phyloP scores from a whole-genome alignment of 1,139 yeast species.

The Diutina scorzettiae region DNA sequence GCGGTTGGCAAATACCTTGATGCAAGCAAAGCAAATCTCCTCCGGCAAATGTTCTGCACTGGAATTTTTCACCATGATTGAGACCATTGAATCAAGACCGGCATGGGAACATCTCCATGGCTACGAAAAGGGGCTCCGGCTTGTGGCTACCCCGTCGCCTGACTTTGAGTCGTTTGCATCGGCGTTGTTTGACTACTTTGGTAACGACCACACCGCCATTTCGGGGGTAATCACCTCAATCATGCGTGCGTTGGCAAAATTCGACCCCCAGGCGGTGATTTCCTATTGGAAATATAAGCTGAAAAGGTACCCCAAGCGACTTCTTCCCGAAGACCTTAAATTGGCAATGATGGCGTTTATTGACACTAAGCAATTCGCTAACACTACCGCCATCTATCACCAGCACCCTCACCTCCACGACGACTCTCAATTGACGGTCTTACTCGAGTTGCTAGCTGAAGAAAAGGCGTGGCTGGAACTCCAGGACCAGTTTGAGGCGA shows the following conservation, averaged over 20 bases:
- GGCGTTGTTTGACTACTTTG: background rate
- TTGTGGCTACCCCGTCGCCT: background rate
- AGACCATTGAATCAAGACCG: background rate
- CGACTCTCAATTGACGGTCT: conserved; percentile 31
- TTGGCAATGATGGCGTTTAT: conserved; percentile 9
- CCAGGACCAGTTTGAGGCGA: conserved; percentile 49
- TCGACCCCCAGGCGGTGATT: background rate
- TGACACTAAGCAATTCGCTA: conserved; percentile 7
- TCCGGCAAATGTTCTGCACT: no score
- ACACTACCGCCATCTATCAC: conserved; percentile 6
- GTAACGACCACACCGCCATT: background rate
- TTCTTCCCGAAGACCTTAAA: conserved; percentile 7
- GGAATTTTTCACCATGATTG: background rate
- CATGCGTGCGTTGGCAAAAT: background rate
- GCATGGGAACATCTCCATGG: background rate
- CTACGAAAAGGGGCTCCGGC: background rate
- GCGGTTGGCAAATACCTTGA: background rate
- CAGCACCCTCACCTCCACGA: conserved; percentile 10
- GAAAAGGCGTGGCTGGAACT: conserved; percentile 47
- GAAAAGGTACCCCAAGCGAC: no score
- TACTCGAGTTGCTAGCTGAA: conserved; percentile 38
- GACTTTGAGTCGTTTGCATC: background rate
- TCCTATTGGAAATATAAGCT: conserved; percentile 1
- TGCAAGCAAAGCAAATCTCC: background rate
- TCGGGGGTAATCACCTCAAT: background rate